Evolutionary conservation across 306 rosid genomes (phyloP), one percentile per base, ranked within the genome.

Genomic region (Cucurbita ficifolia): DNA sequence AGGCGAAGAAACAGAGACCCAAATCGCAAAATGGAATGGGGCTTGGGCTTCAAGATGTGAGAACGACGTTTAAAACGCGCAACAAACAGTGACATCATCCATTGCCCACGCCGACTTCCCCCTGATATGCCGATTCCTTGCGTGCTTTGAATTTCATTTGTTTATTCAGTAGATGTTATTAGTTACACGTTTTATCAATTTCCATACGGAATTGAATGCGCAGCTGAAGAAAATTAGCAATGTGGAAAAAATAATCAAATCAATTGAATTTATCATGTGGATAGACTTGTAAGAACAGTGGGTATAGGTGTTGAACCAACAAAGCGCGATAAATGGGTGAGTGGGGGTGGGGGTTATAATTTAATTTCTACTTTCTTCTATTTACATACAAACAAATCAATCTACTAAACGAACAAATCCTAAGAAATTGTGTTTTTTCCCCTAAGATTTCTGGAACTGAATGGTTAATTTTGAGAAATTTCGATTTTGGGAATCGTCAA

Each of bases 401-500:
- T 14, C 58, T 4, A 43, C 53, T 67, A 13, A 67, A 21, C 51
- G 48, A 46, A 68, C 40, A 46, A 68, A 65, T 38, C 14, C 40
- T 49, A 70, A 51, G 9, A 72, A 52, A 9, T 59, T 55, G 10
- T 38, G 8, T 29, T 57, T 16, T 4, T 54, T 19, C 21, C 59
- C 6, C 75, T 74, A 72, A 19, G 58, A 52, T 72, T 52, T 10
- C 21, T 68, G 39, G 3, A 72, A 72, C 18, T 65, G 5, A 38
- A 12, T 49, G 80, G 29, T 35, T 40, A 64, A 36, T 63, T 49
- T 24, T 64, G 82, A 29, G 83, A 45, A n/a, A 86, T 72, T 79
- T 90, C 93, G 10, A 78, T 55, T 62, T 84, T 88, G 7, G 87
- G 86, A 5, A 78, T 14, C 63, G 73, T 56, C 76, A 83, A 38